These are phyloP conservation scores for Gilbertella persicaria DNA, from an alignment of 371 early-diverging fungal species.

Conservation along the genomic window DNA sequence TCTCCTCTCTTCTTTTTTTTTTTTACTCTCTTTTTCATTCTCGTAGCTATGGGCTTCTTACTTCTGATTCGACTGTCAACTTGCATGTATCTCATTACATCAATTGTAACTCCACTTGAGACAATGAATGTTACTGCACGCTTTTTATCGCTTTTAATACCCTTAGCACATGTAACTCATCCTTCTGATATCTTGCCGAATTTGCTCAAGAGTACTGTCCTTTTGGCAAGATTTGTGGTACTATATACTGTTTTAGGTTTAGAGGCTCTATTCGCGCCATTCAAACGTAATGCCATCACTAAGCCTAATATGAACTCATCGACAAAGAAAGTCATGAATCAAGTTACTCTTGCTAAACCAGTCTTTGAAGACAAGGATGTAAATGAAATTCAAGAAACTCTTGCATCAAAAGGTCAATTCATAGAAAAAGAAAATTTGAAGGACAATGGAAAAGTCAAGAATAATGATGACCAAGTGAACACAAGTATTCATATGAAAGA, in stretches of 20 bases:
- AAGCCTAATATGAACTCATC: background rate
- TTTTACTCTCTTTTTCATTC: background rate
- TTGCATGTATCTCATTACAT: background rate
- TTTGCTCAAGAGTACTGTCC: background rate
- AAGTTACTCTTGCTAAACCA: too few species aligned
- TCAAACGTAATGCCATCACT: background rate
- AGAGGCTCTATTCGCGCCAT: background rate
- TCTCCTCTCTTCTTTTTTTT: background rate
- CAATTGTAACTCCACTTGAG: background rate
- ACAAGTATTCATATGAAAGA: slow-evolving; percentile 1
- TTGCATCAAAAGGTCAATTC: too few species aligned
- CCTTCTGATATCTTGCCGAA: background rate
- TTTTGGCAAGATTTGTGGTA: slow-evolving; percentile 1
- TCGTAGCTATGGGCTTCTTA: background rate
- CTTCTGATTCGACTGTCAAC: background rate
- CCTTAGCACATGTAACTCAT: background rate
- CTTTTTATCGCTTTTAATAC: background rate
- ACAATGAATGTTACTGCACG: background rate
- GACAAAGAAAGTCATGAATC: background rate
- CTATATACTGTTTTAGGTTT: slow-evolving; percentile 2
- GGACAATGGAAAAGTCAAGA: slow-evolving; percentile 1
- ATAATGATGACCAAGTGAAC: background rate
- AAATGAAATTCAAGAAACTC: too few species aligned
- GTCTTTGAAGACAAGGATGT: too few species aligned
- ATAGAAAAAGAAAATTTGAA: background rate